Conservation (phyloP, 805 yeast genomes). For the Pichia paraexigua region DNA sequence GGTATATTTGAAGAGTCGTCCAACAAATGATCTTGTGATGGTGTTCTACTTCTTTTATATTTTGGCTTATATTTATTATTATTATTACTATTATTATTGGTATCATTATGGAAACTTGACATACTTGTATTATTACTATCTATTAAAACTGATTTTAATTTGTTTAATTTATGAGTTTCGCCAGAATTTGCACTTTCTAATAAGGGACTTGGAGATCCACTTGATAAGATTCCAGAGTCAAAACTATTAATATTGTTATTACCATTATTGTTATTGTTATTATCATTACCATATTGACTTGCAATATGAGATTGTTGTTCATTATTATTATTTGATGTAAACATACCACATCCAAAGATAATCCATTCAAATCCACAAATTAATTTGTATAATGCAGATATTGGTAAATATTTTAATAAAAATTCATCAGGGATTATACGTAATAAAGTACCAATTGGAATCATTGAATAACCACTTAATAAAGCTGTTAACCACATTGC, state of each 20-base stretch:
- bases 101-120: neutral
- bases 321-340: neutral
- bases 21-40: slow-evolving; percentile 7
- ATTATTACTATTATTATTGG: neutral
- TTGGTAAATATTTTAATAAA: slow-evolving; percentile 61
- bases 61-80: neutral
- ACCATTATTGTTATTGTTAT: neutral
- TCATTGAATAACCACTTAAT: slow-evolving; percentile 67
- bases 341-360: slow-evolving; percentile 13
- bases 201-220: slow-evolving; percentile 8
- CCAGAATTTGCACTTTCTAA: neutral
- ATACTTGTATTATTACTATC: slow-evolving; percentile 1
- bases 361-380: slow-evolving; percentile 14
- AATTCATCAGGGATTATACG: slow-evolving; percentile 79
- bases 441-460: slow-evolving; percentile 72
- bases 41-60: neutral
- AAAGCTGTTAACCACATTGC: slow-evolving; percentile 88
- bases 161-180: slow-evolving; percentile 5
- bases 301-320: neutral
- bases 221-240: neutral
- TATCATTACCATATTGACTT: neutral
- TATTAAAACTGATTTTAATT: neutral
- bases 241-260: neutral
- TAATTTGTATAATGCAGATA: slow-evolving; percentile 35
- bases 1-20: neutral